Percentiles rank a stretch among this genome's conserved stretches.
Conservation (phyloP, 108 stramenopile genomes). For the Cyclotella sp. region DNA sequence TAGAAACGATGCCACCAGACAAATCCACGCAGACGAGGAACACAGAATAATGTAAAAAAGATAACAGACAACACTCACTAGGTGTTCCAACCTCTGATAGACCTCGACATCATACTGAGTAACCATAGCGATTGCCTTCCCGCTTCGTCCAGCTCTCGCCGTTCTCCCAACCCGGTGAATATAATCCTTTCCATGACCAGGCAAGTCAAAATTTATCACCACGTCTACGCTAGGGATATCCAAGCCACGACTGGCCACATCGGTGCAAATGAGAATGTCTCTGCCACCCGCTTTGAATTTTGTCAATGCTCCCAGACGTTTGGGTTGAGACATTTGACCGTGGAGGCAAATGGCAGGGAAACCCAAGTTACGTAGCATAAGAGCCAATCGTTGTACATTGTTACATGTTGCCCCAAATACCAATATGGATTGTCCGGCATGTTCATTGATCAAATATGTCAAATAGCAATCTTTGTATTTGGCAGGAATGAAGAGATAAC, state of each 20-base stretch:
- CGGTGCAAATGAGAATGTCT: conserved; percentile 95
- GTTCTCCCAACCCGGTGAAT: conserved; percentile 98
- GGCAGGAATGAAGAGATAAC: conserved; percentile 98
- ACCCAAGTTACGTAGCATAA: conserved; percentile 96
- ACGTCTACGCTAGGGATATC: conserved; percentile 96
- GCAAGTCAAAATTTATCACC: conserved; percentile 97
- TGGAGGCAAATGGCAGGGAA: conserved; percentile 97
- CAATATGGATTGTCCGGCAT: conserved; percentile 94
- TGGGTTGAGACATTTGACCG: conserved; percentile 98
- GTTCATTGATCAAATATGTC: conserved; percentile 95
- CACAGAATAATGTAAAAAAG: neutral
- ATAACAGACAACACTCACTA: conserved; percentile 38
- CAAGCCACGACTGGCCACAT: conserved; percentile 96
- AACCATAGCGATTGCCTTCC: conserved; percentile 96
- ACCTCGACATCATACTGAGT: conserved; percentile 99
- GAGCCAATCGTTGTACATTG: conserved; percentile 92
- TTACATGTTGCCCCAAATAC: conserved; percentile 98
- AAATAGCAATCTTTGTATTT: conserved; percentile 99
- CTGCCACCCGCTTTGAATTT: conserved; percentile 91
- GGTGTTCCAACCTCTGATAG: conserved; percentile 94
- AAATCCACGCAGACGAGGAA: no score
- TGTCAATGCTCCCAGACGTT: conserved; percentile 95
- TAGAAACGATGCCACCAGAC: no score
- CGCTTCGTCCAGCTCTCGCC: conserved; percentile 95
- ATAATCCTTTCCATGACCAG: conserved; percentile 97